A percentile compares a stretch with the other conserved stretches of the same genome.
Conservation (phyloP, 495 filamentous ascomycete genomes). For the Pyronema domesticum region DNA sequence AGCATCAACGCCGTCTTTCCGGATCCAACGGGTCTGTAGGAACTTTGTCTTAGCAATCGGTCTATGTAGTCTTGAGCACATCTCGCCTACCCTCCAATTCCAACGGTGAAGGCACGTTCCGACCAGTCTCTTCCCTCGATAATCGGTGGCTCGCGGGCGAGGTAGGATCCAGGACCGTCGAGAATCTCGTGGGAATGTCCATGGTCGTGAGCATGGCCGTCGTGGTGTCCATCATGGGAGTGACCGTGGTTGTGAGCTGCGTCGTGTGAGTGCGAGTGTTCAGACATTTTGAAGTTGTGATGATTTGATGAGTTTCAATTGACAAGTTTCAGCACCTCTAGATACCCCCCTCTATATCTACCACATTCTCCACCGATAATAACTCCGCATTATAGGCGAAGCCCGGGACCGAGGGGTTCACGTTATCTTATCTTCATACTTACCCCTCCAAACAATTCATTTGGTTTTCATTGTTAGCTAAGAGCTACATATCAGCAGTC, state of each 20-base stretch:
- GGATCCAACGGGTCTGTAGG: conserved; percentile 71
- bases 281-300: conserved; percentile 14
- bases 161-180: conserved; percentile 77
- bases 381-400: no score
- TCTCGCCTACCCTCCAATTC: conserved; percentile 68
- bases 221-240: conserved; percentile 32
- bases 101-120: conserved; percentile 83
- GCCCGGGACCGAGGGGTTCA: no score
- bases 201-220: conserved; percentile 55
- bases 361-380: no score
- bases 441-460: no score
- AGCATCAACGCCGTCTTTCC: conserved; percentile 97
- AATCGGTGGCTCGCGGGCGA: conserved; percentile 84
- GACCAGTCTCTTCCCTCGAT: conserved; percentile 74
- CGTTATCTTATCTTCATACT: no score
- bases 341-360: no score
- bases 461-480: no score
- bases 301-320: neutral
- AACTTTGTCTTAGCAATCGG: neutral
- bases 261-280: conserved; percentile 7
- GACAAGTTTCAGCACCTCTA: neutral
- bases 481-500: no score
- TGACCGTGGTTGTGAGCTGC: conserved; percentile 25
- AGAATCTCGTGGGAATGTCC: conserved; percentile 93
- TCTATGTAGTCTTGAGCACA: neutral